Conservation (phyloP, 192 early-diverging fungal species). For the Coemansia reversa region DNA sequence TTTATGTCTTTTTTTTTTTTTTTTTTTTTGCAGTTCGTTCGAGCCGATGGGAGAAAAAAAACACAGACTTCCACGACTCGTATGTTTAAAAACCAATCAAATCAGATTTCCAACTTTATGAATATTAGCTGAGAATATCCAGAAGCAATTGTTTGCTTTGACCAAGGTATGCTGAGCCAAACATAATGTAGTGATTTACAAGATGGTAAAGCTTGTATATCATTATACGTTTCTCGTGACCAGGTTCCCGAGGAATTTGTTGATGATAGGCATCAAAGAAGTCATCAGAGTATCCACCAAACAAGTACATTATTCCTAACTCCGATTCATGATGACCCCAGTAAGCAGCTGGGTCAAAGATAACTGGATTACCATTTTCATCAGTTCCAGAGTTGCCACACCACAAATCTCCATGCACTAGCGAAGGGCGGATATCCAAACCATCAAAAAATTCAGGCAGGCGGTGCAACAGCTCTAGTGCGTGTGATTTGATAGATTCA, state of each 20-base stretch:
- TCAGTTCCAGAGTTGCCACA: conserved; percentile 27
- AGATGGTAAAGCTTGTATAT: conserved; percentile 43
- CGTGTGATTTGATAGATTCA: not conserved
- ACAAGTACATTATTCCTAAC: conserved; percentile 38
- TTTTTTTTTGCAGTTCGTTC: no score
- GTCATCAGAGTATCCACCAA: conserved; percentile 25
- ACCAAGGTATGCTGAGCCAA: conserved; percentile 24
- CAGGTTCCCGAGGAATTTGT: conserved; percentile 20
- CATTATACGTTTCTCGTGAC: conserved; percentile 19
- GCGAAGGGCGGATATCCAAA: conserved; percentile 19
- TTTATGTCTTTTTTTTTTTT: no score
- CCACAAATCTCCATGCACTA: conserved; percentile 44
- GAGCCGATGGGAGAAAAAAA: no score
- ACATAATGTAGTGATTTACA: conserved; percentile 45
- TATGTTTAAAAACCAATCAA: no score
- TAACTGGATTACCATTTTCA: conserved; percentile 20
- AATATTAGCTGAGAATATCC: not conserved
- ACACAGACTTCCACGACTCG: no score
- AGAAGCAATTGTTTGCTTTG: conserved; percentile 21
- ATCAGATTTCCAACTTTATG: no score
- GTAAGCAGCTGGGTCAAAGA: conserved; percentile 37
- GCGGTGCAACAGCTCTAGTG: conserved; percentile 14
- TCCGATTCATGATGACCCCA: conserved; percentile 48
- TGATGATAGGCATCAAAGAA: conserved; percentile 32
- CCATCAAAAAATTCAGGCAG: conserved; percentile 26